Evolutionary conservation across 805 yeast species (phyloP).

Genomic region (Clavispora santaluciae): DNA sequence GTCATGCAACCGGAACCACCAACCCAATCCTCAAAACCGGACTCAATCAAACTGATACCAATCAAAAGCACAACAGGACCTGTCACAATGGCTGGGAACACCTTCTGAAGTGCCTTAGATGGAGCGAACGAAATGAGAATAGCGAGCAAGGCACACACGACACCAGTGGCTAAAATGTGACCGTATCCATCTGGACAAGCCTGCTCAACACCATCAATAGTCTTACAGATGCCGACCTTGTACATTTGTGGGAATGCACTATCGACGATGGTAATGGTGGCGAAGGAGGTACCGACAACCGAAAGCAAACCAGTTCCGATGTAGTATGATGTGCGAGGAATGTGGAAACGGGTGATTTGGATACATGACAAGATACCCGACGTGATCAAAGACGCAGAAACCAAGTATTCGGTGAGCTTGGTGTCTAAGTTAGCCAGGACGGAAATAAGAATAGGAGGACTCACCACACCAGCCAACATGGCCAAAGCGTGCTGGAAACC

Average conservation of each 20-base stretch:
- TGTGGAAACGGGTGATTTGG: constrained; percentile 78
- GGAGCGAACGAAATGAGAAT: constrained; percentile 73
- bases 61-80: constrained; percentile 89
- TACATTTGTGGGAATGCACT: constrained; percentile 82
- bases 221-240: constrained; percentile 57
- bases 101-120: constrained; percentile 57
- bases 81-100: constrained; percentile 87
- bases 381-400: constrained; percentile 34
- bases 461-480: constrained; percentile 86
- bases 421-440: constrained; percentile 53
- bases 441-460: constrained; percentile 77
- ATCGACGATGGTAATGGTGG: constrained; percentile 76
- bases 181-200: constrained; percentile 93
- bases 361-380: constrained; percentile 56
- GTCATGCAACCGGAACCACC: constrained; percentile 75
- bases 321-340: constrained; percentile 67
- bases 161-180: constrained; percentile 76
- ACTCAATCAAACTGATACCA: constrained; percentile 62
- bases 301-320: constrained; percentile 86
- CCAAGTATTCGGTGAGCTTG: constrained; percentile 34
- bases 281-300: constrained; percentile 88
- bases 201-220: constrained; percentile 57
- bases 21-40: constrained; percentile 81
- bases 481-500: constrained; percentile 87
- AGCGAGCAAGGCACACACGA: constrained; percentile 71